Conservation (phyloP, 148 eudicot species). For the Spergularia bocconei region DNA sequence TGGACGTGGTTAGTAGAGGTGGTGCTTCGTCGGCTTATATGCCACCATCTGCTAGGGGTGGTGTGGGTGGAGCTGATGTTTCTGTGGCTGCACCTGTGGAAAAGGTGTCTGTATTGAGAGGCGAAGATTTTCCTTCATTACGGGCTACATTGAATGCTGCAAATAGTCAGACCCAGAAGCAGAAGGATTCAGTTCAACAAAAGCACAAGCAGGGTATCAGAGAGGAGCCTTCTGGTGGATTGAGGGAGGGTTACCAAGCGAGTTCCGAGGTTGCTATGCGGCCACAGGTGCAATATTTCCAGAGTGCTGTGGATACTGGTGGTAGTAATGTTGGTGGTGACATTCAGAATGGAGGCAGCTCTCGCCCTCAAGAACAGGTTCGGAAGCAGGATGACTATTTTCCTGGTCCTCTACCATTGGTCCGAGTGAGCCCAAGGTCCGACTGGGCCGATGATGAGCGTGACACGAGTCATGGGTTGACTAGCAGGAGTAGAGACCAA, state of each 20-base stretch:
- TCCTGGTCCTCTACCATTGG: slow-evolving; percentile 69
- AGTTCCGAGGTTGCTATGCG: slow-evolving; percentile 43
- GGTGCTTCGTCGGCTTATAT: slow-evolving; percentile 38
- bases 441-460: slow-evolving; percentile 99
- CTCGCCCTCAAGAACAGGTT: slow-evolving; percentile 36
- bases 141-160: slow-evolving; percentile 65
- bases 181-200: slow-evolving; percentile 52
- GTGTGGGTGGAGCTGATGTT: slow-evolving; percentile 31
- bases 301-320: slow-evolving; percentile 31
- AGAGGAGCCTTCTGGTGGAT: slow-evolving; percentile 45
- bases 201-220: slow-evolving; percentile 46
- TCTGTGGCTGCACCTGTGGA: slow-evolving; percentile 29
- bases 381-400: slow-evolving; percentile 55
- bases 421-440: slow-evolving; percentile 76
- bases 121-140: slow-evolving; percentile 93
- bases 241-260: slow-evolving; percentile 36
- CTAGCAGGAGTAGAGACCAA: slow-evolving; percentile 51
- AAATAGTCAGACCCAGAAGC: slow-evolving; percentile 57
- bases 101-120: slow-evolving; percentile 67
- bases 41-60: slow-evolving; percentile 62
- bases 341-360: slow-evolving; percentile 32
- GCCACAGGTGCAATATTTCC: slow-evolving; percentile 40
- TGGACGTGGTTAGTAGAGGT: slow-evolving; percentile 35
- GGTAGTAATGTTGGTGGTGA: slow-evolving; percentile 30
- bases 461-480: slow-evolving; percentile 77